Conservation (phyloP, 2,329 filamentous ascomycete genomes). For the Sclerotinia trifoliorum region DNA sequence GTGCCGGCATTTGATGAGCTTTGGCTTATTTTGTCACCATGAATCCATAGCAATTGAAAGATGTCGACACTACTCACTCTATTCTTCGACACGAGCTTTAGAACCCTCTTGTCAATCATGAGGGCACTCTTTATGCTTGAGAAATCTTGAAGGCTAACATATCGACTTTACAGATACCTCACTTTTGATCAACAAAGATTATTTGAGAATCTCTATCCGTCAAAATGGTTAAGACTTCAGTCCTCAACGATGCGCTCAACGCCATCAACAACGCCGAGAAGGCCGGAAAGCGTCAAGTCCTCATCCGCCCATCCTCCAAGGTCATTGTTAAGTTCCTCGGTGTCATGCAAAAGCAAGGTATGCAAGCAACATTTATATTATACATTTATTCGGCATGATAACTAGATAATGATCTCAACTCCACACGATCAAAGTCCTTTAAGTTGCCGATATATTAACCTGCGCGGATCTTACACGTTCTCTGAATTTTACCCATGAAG, state of each 20-base stretch:
- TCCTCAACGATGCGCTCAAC: slow-evolving; percentile 99
- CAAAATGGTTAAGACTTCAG: slow-evolving; percentile 99
- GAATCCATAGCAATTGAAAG: slow-evolving; percentile 36
- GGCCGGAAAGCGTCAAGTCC: slow-evolving; percentile 97
- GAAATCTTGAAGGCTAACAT: slow-evolving; percentile 62
- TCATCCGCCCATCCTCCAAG: slow-evolving; percentile 98
- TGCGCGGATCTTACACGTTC: slow-evolving; percentile 97
- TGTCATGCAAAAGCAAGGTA: slow-evolving; percentile 99
- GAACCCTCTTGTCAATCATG: slow-evolving; percentile 59
- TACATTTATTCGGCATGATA: slow-evolving; percentile 87
- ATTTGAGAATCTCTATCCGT: slow-evolving; percentile 80
- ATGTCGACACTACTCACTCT: slow-evolving; percentile 61
- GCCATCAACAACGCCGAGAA: slow-evolving; percentile 99
- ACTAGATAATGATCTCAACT: slow-evolving; percentile 93
- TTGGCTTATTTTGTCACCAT: background rate
- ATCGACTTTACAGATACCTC: slow-evolving; percentile 59
- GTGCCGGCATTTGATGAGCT: background rate
- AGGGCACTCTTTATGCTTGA: slow-evolving; percentile 70
- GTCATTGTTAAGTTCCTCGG: slow-evolving; percentile 99
- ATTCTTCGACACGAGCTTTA: slow-evolving; percentile 64
- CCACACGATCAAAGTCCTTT: slow-evolving; percentile 97
- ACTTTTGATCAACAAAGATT: slow-evolving; percentile 53
- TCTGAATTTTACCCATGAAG: slow-evolving; percentile 70
- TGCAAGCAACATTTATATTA: slow-evolving; percentile 44
- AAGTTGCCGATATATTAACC: slow-evolving; percentile 97